A percentile compares a stretch with the other conserved stretches of the same genome.
Evolutionary conservation across 1,139 yeast species (phyloP).

Genomic region (Suhomyces kunorum): DNA sequence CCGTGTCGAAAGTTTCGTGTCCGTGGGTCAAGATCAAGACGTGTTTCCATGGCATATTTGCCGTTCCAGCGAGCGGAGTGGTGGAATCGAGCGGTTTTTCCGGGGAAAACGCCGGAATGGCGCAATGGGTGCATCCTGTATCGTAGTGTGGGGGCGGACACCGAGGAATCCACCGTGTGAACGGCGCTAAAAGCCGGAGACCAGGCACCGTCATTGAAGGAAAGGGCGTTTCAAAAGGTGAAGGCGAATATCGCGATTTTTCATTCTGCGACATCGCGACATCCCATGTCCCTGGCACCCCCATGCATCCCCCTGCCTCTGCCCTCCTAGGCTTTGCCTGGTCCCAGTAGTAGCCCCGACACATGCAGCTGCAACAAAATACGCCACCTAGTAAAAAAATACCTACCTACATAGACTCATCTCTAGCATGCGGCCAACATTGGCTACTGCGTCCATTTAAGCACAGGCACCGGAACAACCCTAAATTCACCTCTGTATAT

Average conservation of each 20-base stretch:
- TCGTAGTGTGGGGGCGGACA: slow-evolving; percentile 58
- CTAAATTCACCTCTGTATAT: background rate
- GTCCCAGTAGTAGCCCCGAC: background rate
- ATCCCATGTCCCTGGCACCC: background rate
- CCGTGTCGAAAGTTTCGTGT: slow-evolving; percentile 29
- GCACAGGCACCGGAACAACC: background rate
- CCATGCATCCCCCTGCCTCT: background rate
- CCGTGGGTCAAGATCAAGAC: slow-evolving; percentile 52
- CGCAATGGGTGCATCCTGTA: slow-evolving; percentile 65
- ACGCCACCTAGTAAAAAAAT: background rate
- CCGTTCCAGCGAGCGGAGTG: slow-evolving; percentile 47
- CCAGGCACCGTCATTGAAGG: background rate
- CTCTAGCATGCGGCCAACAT: too few species aligned
- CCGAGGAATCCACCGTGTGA: slow-evolving; percentile 1
- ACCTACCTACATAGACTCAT: too few species aligned
- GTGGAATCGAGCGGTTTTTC: slow-evolving; percentile 43
- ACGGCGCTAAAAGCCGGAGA: background rate
- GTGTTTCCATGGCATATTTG: slow-evolving; percentile 56
- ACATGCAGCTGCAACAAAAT: background rate
- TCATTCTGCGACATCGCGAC: background rate
- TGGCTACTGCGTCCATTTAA: too few species aligned
- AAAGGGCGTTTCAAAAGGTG: background rate
- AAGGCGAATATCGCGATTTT: slow-evolving; percentile 1
- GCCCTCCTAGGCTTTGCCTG: background rate
- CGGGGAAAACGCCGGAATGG: slow-evolving; percentile 43